A percentile compares a stretch with the other conserved stretches of the same genome.
Conservation (phyloP, 2,329 filamentous ascomycete species). For the Truncatella angustata region DNA sequence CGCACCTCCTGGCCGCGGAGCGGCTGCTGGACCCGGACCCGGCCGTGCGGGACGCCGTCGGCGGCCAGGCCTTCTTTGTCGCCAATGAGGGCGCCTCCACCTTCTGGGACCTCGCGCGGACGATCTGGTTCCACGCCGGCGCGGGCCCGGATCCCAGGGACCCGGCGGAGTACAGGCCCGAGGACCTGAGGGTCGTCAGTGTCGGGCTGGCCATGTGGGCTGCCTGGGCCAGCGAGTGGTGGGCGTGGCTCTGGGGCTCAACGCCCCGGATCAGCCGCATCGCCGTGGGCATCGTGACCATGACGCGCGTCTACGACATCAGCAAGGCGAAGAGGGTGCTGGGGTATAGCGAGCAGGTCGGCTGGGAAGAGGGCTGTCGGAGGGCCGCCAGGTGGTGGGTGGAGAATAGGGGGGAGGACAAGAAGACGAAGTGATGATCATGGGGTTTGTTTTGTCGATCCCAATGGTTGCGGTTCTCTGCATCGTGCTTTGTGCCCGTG, state of each 20-base stretch:
- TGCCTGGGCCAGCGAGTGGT: neutral
- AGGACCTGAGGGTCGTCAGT: neutral
- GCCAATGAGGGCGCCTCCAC: neutral
- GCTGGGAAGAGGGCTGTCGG: conserved; percentile 4
- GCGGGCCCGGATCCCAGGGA: neutral
- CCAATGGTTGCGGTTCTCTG: no score
- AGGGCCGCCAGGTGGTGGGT: neutral
- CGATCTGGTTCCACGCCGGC: neutral
- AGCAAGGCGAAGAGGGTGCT: neutral
- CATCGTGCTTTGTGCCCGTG: no score
- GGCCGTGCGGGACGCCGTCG: neutral
- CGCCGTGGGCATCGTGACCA: neutral
- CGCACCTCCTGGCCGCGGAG: conserved; percentile 6
- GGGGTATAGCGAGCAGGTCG: neutral
- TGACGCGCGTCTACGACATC: neutral
- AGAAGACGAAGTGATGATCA: neutral
- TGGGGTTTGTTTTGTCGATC: no score
- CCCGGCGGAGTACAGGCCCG: neutral
- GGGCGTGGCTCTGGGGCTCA: neutral
- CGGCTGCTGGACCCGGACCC: neutral
- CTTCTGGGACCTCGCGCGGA: conserved; percentile 1
- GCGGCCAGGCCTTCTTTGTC: conserved; percentile 2
- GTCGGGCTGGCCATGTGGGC: neutral
- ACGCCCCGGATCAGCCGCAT: neutral
- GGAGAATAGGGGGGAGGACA: neutral